phyloP scores from a whole-genome alignment of 768 basidiomycete genomes.

The Lactifluus subvellereus region DNA sequence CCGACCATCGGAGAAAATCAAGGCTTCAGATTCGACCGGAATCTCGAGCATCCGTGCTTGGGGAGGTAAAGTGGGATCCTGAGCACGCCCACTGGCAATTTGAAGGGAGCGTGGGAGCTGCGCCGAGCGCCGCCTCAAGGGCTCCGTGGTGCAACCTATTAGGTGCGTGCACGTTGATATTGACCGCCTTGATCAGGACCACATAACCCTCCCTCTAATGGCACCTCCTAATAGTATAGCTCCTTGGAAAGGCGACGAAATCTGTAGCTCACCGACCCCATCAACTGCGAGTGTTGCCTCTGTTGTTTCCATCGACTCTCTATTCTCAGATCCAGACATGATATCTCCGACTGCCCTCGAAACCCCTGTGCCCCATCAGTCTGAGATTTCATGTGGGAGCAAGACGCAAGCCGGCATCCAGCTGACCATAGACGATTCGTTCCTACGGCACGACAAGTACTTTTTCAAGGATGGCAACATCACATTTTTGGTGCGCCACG shows the following conservation, averaged over 20 bases:
- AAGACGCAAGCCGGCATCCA: background rate
- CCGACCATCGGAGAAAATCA: too few species aligned
- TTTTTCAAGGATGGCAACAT: constrained; percentile 22
- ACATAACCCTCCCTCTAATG: constrained; percentile 1
- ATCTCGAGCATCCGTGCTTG: too few species aligned
- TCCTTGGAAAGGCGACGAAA: background rate
- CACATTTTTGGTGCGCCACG: constrained; percentile 13
- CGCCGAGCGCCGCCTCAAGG: background rate
- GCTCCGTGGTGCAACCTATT: too few species aligned
- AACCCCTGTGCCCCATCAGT: background rate
- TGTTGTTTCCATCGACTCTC: constrained; percentile 4
- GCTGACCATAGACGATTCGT: background rate
- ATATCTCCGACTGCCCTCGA: background rate
- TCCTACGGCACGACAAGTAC: constrained; percentile 3
- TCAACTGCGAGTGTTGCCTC: background rate
- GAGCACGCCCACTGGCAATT: too few species aligned
- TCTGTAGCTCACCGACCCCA: background rate
- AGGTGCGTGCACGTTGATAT: background rate
- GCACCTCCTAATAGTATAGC: background rate
- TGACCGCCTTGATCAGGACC: background rate
- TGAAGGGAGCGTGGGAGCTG: background rate
- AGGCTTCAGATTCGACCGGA: too few species aligned
- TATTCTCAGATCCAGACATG: background rate
- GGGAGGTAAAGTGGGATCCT: too few species aligned
- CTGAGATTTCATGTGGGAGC: background rate